Conservation (phyloP, 768 basidiomycete species). For the Sporobolomyces roseus region DNA sequence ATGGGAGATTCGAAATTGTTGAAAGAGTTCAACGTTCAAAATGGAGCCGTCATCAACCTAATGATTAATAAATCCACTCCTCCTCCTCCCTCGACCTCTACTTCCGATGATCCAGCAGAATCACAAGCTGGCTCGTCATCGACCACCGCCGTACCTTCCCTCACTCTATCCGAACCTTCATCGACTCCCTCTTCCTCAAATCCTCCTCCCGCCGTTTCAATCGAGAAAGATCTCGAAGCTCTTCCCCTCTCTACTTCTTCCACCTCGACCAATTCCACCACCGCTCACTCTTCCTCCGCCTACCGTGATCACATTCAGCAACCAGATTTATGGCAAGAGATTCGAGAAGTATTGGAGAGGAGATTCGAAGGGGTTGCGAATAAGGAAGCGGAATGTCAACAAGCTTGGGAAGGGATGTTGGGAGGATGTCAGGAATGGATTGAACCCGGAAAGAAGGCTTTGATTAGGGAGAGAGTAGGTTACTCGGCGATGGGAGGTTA, state of each 20-base stretch:
- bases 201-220: background rate
- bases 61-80: conserved; percentile 69
- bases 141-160: conserved; percentile 39
- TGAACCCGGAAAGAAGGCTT: conserved; percentile 80
- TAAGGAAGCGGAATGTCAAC: conserved; percentile 60
- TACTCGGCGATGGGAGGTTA: conserved; percentile 82
- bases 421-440: conserved; percentile 73
- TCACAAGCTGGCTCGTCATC: conserved; percentile 3
- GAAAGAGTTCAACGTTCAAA: conserved; percentile 79
- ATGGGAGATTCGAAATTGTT: conserved; percentile 82
- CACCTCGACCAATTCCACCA: conserved; percentile 41
- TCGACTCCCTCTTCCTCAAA: conserved; percentile 14
- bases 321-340: conserved; percentile 73
- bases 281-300: conserved; percentile 32
- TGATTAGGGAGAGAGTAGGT: conserved; percentile 81
- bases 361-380: conserved; percentile 50
- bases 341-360: conserved; percentile 64
- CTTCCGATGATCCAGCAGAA: conserved; percentile 6
- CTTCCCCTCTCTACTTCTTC: conserved; percentile 29
- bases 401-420: conserved; percentile 86
- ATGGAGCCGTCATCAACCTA: conserved; percentile 76
- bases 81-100: conserved; percentile 43
- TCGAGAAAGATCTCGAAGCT: background rate
- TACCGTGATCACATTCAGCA: conserved; percentile 69
- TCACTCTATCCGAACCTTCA: conserved; percentile 37